Percentiles rank a stretch among this genome's conserved stretches.
Conservation (phyloP, 768 basidiomycete species). For the Agrocybe pediades region DNA sequence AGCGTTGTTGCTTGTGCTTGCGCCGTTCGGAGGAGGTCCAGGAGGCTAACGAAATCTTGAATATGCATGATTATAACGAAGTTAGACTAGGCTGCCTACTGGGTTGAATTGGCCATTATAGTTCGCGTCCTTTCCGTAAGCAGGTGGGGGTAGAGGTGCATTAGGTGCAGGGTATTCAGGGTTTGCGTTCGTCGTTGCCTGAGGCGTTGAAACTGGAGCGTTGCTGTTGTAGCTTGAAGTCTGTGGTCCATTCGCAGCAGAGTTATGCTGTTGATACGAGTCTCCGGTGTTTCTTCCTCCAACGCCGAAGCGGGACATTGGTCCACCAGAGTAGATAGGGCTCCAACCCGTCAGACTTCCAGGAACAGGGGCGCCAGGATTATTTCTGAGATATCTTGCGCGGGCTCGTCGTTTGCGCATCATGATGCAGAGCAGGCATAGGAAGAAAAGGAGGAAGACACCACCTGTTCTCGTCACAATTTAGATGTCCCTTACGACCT, state of each 20-base stretch:
- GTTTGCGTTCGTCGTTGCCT: too few species aligned
- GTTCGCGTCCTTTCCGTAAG: too few species aligned
- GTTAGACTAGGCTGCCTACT: too few species aligned
- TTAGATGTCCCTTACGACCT: not conserved
- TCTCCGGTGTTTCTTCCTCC: not conserved
- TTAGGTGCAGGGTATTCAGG: too few species aligned
- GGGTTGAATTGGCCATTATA: too few species aligned
- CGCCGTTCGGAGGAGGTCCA: too few species aligned
- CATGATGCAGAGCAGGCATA: not conserved
- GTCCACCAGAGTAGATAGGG: not conserved
- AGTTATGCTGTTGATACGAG: not conserved
- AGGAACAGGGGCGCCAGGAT: not conserved
- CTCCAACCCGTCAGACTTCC: not conserved
- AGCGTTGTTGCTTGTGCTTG: too few species aligned
- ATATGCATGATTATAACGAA: too few species aligned
- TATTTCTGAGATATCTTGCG: not conserved
- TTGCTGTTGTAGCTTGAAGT: not conserved
- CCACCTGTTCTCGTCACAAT: not conserved
- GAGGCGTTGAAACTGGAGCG: too few species aligned
- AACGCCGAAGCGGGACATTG: not conserved
- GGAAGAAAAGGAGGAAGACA: not conserved
- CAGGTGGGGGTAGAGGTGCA: too few species aligned
- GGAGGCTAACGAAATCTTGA: too few species aligned
- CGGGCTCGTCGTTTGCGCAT: constrained; percentile 1
- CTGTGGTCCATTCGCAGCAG: not conserved